Percentiles rank a stretch among this genome's conserved stretches.
Evolutionary conservation across 2,329 filamentous ascomycete species (phyloP).

Genomic region (Alternaria novae-zelandiae): DNA sequence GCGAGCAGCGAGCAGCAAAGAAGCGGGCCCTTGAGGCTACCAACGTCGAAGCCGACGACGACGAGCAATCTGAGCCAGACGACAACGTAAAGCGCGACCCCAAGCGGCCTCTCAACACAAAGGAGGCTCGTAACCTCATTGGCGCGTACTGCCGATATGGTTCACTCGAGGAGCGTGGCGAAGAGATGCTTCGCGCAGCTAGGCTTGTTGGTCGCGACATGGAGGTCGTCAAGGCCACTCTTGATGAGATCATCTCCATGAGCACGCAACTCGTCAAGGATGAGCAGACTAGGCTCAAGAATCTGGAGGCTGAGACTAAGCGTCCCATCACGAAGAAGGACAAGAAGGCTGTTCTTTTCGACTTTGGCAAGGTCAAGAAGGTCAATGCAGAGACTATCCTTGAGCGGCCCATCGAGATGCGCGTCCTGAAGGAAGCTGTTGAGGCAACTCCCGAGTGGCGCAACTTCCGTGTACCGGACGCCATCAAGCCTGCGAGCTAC

Average conservation of each 20-base stretch:
- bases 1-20: constrained; percentile 71
- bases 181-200: constrained; percentile 87
- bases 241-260: constrained; percentile 79
- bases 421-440: constrained; percentile 78
- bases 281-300: constrained; percentile 68
- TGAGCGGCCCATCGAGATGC: constrained; percentile 88
- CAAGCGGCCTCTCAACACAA: constrained; percentile 86
- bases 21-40: constrained; percentile 73
- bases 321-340: constrained; percentile 94
- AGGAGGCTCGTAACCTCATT: constrained; percentile 91
- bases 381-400: constrained; percentile 95
- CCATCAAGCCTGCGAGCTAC: constrained; percentile 90
- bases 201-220: constrained; percentile 82
- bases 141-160: constrained; percentile 90
- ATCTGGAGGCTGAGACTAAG: constrained; percentile 72
- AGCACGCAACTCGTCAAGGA: constrained; percentile 74
- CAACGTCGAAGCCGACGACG: constrained; percentile 67
- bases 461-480: constrained; percentile 86
- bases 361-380: constrained; percentile 91
- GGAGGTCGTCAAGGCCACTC: constrained; percentile 76
- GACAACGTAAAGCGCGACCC: constrained; percentile 72
- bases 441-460: constrained; percentile 69
- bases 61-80: constrained; percentile 46
- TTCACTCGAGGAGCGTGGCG: constrained; percentile 83
- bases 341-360: constrained; percentile 94